phyloP scores from a whole-genome alignment of 108 stramenopile species.

The Cyclostephanos tholiformis region DNA sequence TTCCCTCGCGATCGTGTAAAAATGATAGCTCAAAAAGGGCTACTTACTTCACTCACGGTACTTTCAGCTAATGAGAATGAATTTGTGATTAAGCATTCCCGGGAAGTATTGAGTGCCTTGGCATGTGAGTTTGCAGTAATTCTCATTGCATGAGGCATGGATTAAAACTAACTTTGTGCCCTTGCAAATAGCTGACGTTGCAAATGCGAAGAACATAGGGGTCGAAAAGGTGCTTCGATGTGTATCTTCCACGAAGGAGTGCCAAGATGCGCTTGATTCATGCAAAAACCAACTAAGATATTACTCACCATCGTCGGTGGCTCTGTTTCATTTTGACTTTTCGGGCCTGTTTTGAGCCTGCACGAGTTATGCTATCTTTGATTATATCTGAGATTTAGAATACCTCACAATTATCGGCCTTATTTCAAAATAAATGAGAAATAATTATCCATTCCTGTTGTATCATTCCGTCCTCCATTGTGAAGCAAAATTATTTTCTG shows the following conservation, averaged over 20 bases:
- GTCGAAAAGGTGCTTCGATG: constrained; percentile 27
- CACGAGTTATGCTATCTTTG: no score
- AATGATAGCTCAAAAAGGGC: constrained; percentile 45
- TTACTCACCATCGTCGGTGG: constrained; percentile 39
- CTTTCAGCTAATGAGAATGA: constrained; percentile 24
- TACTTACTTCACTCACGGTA: constrained; percentile 29
- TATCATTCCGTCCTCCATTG: no score
- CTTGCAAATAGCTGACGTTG: constrained; percentile 33
- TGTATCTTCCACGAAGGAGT: constrained; percentile 5
- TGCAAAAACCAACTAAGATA: constrained; percentile 24
- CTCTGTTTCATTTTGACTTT: constrained; percentile 33
- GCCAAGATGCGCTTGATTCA: not conserved
- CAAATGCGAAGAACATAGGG: constrained; percentile 19
- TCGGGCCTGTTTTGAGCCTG: not conserved
- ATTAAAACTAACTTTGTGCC: not conserved
- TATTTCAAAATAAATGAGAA: no score
- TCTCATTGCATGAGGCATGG: not conserved
- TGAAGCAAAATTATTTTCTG: no score
- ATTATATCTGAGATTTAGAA: no score
- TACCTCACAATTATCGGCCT: no score
- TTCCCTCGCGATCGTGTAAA: constrained; percentile 36
- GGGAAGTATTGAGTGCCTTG: constrained; percentile 9
- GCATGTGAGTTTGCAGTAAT: constrained; percentile 15
- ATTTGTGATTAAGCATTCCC: constrained; percentile 14
- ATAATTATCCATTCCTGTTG: no score